Evolutionary conservation across 805 yeast genomes (phyloP), one percentile per base, ranked within the genome.

Genomic region (Ogataea siamensis): DNA sequence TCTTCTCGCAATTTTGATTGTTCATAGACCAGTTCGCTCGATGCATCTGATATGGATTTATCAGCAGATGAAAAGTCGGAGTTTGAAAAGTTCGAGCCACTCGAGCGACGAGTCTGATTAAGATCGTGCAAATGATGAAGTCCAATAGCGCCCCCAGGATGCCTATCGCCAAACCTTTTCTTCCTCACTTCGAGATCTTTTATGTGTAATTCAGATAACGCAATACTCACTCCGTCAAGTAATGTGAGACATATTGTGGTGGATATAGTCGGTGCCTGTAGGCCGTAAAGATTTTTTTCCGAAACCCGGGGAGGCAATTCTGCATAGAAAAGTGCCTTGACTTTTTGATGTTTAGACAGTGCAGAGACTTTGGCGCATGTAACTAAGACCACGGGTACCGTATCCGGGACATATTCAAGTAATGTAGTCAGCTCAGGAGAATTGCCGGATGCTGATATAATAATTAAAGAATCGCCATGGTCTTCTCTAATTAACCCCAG

Each of bases 61-160:
- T 32, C 40, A 16, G 40, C 8, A 14, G 40, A 25, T 0, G 53
- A 48, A 15, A 45, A 46, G 21, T 43, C 52, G 2, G 43, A 43
- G 26, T 37, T 49, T 5, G 44, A 42, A n/a, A 28, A 34, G 9
- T 21, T 37, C 4, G 36, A 38, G 4, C 40, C 38, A 25, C 43
- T 40, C 18, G 32, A 19, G 7, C 31, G 27, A 7, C 34, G 17
- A 7, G 33, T 30, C 14, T 31, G 39, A 25, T 30, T 22, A 22
- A 37, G 23, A 10, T 44, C 33, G 15, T 35, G 44, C 27, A 50
- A 47, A 41, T 64, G 71, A 5, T 70, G 65, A 37, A 66, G 67
- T 11, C 96, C 96, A 54, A 87, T 87, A 2, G 93, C 83, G 12
- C 96, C 96, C 14, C 96, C 96, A 2, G 96, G 96, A 54, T 87